Evolutionary conservation across 371 early-diverging fungal genomes (phyloP).

Genomic region (Nematocida sp.): DNA sequence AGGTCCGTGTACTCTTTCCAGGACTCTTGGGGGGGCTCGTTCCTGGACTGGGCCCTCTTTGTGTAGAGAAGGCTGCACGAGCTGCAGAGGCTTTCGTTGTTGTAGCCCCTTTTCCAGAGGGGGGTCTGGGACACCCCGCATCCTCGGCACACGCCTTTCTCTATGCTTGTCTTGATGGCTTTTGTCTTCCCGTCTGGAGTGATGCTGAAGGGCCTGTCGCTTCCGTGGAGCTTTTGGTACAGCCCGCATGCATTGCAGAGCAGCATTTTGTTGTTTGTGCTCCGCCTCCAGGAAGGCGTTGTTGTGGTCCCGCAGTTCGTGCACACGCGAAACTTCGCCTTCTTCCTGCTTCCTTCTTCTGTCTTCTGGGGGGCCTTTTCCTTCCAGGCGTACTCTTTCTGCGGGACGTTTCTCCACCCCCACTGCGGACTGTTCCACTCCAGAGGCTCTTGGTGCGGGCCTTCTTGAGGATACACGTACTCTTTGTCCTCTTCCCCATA

Average conservation of each 20-base stretch:
- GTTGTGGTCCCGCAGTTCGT: conserved; percentile 73
- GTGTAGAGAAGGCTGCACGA: conserved; percentile 46
- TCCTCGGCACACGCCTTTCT: conserved; percentile 55
- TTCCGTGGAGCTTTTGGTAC: conserved; percentile 72
- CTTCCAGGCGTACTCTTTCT: conserved; percentile 16
- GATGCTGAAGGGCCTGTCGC: conserved; percentile 60
- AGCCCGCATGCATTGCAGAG: conserved; percentile 79
- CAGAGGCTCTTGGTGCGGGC: background rate
- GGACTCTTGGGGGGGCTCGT: conserved; percentile 4
- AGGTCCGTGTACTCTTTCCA: conserved; percentile 16
- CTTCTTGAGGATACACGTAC: background rate
- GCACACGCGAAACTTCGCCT: conserved; percentile 66
- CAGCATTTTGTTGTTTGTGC: conserved; percentile 70
- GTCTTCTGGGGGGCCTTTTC: conserved; percentile 35
- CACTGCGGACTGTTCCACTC: background rate
- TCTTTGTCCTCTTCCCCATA: conserved; percentile 20
- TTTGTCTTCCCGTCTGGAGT: conserved; percentile 64
- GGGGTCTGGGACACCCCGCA: conserved; percentile 56
- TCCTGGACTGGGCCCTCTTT: background rate
- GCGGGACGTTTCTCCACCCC: background rate
- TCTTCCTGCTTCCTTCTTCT: conserved; percentile 48
- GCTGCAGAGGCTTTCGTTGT: conserved; percentile 49
- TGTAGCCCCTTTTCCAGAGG: conserved; percentile 50
- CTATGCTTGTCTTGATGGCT: conserved; percentile 60
- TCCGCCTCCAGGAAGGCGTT: conserved; percentile 80